Percentiles rank a stretch among this genome's conserved stretches.
These are phyloP conservation scores for Aspergillus jensenii DNA, from an alignment of 2,329 filamentous ascomycete species.

Conservation along the genomic window DNA sequence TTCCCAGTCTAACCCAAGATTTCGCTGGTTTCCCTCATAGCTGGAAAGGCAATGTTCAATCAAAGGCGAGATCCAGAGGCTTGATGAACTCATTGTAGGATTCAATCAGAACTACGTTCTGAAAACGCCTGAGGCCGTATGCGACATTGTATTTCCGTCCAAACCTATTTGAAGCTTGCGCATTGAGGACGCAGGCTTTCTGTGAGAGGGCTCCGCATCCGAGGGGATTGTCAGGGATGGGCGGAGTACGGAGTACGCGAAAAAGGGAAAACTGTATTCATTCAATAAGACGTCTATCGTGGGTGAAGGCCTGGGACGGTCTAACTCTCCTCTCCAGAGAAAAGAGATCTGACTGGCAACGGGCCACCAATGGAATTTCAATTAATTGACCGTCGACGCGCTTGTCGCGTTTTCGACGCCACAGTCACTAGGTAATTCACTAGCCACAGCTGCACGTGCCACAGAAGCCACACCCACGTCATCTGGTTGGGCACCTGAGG, in stretches of 20 bases:
- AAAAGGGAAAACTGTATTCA: background rate
- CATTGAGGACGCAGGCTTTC: background rate
- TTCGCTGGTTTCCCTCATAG: slow-evolving; percentile 14
- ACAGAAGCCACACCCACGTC: slow-evolving; percentile 25
- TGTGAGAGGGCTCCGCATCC: background rate
- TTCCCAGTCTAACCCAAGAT: slow-evolving; percentile 11
- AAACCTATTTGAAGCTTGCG: background rate
- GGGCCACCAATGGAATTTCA: background rate
- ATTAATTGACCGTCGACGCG: background rate
- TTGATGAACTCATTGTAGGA: slow-evolving; percentile 25
- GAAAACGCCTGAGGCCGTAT: background rate
- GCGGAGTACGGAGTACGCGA: background rate
- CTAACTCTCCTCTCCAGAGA: background rate
- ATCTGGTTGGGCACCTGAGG: slow-evolving; percentile 18
- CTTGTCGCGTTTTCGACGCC: slow-evolving; percentile 22
- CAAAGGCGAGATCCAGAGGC: slow-evolving; percentile 26
- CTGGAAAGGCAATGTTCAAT: slow-evolving; percentile 24
- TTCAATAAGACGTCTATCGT: background rate
- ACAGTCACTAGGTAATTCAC: background rate
- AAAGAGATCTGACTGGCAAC: background rate
- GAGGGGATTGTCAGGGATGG: background rate
- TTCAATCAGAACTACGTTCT: slow-evolving; percentile 11
- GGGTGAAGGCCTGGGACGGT: no score
- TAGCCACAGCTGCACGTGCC: background rate
- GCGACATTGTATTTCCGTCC: slow-evolving; percentile 5